These are phyloP conservation scores for Lentinula raphanica DNA, from an alignment of 768 basidiomycete species.

Conservation along the genomic window DNA sequence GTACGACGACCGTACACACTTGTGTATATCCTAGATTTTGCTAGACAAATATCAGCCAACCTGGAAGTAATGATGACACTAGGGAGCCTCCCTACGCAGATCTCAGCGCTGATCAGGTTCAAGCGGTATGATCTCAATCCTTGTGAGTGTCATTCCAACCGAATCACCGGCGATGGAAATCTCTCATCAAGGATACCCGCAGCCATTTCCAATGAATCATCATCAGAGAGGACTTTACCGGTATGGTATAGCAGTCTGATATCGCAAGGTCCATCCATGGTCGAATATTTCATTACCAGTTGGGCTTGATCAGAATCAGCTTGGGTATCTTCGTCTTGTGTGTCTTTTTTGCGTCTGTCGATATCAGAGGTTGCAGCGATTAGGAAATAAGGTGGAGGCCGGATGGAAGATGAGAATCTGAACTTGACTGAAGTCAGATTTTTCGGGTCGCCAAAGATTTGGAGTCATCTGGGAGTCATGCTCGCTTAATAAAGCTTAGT, in stretches of 20 bases:
- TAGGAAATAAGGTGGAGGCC: too few species aligned
- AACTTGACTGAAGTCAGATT: too few species aligned
- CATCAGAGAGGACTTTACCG: conserved; percentile 76
- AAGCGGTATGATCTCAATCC: conserved; percentile 96
- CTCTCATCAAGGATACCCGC: conserved; percentile 74
- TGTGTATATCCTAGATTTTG: conserved; percentile 76
- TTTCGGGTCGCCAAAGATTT: too few species aligned
- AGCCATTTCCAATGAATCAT: conserved; percentile 70
- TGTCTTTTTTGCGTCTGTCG: conserved; percentile 5
- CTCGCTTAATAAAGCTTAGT: too few species aligned
- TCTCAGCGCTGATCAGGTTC: conserved; percentile 97
- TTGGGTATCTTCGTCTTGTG: conserved; percentile 10
- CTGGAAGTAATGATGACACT: conserved; percentile 50
- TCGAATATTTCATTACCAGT: conserved; percentile 47
- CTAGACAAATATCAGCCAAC: conserved; percentile 53
- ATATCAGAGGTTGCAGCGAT: too few species aligned
- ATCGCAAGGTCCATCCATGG: conserved; percentile 25
- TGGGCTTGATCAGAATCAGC: conserved; percentile 47
- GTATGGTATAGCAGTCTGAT: conserved; percentile 32
- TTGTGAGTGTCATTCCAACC: conserved; percentile 26
- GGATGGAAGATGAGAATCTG: too few species aligned
- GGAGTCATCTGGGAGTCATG: too few species aligned
- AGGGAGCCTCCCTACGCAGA: conserved; percentile 98
- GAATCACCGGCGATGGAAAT: neutral
- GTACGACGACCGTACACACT: conserved; percentile 33